Evolutionary conservation across 768 basidiomycete genomes (phyloP), one percentile per base, ranked within the genome.

Genomic region (Rhizopogon vulgaris): DNA sequence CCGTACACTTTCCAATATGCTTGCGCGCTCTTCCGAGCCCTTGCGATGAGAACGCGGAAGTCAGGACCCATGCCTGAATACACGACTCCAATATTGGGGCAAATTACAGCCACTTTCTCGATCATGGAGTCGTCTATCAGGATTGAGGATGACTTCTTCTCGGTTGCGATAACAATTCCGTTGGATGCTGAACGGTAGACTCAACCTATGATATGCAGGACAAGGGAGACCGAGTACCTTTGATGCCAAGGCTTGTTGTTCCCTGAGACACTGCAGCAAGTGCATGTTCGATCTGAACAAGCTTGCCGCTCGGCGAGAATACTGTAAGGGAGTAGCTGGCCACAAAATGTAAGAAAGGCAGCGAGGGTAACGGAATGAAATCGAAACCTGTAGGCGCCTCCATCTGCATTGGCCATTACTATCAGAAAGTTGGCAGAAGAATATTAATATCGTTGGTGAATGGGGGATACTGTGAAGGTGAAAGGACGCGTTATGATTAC

Each of bases 21-120:
- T 68, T 99, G 96, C 9, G 96, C 96, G 63, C 90, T 94, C 77
- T 99, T 98, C 48, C 96, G 82, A 10, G 96, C 96, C 66, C 90
- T 92, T 45, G 90, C 78, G 41, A 99, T 86, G 54, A 99, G 79
- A 22, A 99, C 82, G 39, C 96, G 84, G 71, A 96, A 99, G 71
- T 99, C 96, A 43, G 96, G 96, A 1, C 96, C 94, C 96, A 99
- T 99, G 34, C 96, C 96, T 32, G 94, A 95, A 75, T 99, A 99
- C 42, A 99, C 96, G 59, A 99, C 91, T 48, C 96, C 96, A 62
- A 99, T 98, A 71, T 98, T 98, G 34, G 96, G 96, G 70, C 95
- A 98, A 57, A 99, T 86, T 48, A 95, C 80, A 1, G 94, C 91
- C 56, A 96, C 93, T 73, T 96, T 97, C 70, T 99, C 96, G 61